Evolutionary conservation across 352 stramenopile species (phyloP).

Genomic region (Globisporangium perplexum): DNA sequence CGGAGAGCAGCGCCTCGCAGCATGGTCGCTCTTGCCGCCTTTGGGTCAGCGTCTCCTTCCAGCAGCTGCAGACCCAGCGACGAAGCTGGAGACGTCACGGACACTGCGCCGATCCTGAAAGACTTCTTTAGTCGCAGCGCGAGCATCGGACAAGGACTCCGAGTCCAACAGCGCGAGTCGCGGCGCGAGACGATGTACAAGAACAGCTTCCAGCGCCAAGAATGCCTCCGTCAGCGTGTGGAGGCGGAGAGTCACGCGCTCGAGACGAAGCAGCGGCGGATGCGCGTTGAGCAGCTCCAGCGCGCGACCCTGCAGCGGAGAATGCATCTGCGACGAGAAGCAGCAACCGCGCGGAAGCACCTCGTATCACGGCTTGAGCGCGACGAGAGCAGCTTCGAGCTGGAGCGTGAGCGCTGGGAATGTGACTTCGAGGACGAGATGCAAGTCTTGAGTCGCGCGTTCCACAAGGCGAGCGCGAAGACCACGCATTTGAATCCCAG

Average conservation of each 20-base stretch:
- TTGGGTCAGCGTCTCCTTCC: background rate
- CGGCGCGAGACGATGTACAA: slow-evolving; percentile 37
- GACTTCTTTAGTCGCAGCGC: slow-evolving; percentile 55
- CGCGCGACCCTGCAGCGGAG: slow-evolving; percentile 31
- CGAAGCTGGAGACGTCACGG: slow-evolving; percentile 4
- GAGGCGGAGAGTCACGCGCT: slow-evolving; percentile 17
- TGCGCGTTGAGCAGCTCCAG: slow-evolving; percentile 34
- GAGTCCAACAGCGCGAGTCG: slow-evolving; percentile 30
- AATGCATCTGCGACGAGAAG: slow-evolving; percentile 28
- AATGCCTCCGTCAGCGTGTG: slow-evolving; percentile 29
- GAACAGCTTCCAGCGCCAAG: slow-evolving; percentile 35
- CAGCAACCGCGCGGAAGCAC: slow-evolving; percentile 17
- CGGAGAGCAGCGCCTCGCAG: background rate
- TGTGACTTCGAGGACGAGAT: slow-evolving; percentile 49
- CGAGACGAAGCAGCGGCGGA: slow-evolving; percentile 15
- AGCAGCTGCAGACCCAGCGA: background rate
- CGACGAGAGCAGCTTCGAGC: slow-evolving; percentile 20
- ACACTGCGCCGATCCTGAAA: slow-evolving; percentile 44
- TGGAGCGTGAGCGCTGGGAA: slow-evolving; percentile 44
- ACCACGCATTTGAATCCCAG: slow-evolving; percentile 3
- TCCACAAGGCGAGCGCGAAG: slow-evolving; percentile 27
- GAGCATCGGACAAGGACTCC: slow-evolving; percentile 26
- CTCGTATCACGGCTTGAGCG: slow-evolving; percentile 16
- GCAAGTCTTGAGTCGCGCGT: slow-evolving; percentile 28
- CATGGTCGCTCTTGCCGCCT: no score